A percentile compares a stretch with the other conserved stretches of the same genome.
These are phyloP conservation scores for Rhexocercosporidium sp. DNA, from an alignment of 2,329 filamentous ascomycete species.

Conservation along the genomic window DNA sequence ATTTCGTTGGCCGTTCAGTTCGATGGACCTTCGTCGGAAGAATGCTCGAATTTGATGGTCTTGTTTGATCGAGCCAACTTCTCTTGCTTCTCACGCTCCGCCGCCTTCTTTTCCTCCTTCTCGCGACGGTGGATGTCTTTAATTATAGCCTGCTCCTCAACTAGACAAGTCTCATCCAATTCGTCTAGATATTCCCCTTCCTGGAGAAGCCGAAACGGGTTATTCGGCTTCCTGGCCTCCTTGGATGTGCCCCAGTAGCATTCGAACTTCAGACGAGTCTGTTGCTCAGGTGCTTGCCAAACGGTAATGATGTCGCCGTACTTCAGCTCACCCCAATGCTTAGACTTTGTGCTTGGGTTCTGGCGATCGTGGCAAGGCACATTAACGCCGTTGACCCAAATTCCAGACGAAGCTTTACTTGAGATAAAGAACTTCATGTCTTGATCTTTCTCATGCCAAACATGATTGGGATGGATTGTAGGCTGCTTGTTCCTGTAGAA, in stretches of 20 bases:
- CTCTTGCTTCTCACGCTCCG: background rate
- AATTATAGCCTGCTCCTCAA: conserved; percentile 31
- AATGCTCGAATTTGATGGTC: conserved; percentile 9
- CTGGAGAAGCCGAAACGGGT: conserved; percentile 32
- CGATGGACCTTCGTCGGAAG: background rate
- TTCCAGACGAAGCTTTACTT: conserved; percentile 77
- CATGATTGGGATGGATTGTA: conserved; percentile 40
- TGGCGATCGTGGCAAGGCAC: conserved; percentile 57
- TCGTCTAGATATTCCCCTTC: conserved; percentile 30
- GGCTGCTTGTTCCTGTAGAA: conserved; percentile 63
- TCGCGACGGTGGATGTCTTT: conserved; percentile 22
- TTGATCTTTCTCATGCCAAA: conserved; percentile 37
- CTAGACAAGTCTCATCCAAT: conserved; percentile 34
- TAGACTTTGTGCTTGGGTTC: conserved; percentile 55
- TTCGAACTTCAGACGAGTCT: conserved; percentile 38
- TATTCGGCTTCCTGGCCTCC: conserved; percentile 23
- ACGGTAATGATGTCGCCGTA: conserved; percentile 79
- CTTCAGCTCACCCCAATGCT: conserved; percentile 71
- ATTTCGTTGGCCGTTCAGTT: background rate
- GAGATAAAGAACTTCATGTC: conserved; percentile 71
- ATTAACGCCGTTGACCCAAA: conserved; percentile 75
- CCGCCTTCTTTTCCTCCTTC: conserved; percentile 22
- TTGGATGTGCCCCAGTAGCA: conserved; percentile 40
- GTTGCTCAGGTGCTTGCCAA: conserved; percentile 54
- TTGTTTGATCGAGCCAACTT: background rate